phyloP scores from a whole-genome alignment of 805 yeast species.

The Torulaspora gathmanii region DNA sequence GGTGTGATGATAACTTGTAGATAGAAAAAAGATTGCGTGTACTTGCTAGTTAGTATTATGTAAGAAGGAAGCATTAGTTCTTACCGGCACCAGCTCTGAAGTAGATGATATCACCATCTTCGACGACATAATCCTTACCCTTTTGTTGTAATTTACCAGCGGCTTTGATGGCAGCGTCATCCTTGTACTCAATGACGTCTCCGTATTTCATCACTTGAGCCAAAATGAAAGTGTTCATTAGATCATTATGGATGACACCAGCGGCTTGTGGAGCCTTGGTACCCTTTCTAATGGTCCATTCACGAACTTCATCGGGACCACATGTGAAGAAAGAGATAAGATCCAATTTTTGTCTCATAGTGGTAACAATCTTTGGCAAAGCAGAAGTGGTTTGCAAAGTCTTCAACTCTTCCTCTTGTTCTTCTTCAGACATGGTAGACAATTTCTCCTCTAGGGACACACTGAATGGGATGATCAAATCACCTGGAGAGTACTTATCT shows the following conservation, averaged over 20 bases:
- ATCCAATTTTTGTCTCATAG: slow-evolving; percentile 82
- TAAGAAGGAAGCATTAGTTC: slow-evolving; percentile 38
- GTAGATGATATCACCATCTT: slow-evolving; percentile 89
- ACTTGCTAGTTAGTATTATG: slow-evolving; percentile 7
- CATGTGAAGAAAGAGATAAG: slow-evolving; percentile 93
- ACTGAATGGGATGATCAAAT: slow-evolving; percentile 85
- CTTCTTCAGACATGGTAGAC: slow-evolving; percentile 80
- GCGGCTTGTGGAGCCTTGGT: slow-evolving; percentile 98
- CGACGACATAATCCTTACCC: slow-evolving; percentile 93
- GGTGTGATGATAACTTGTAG: slow-evolving; percentile 13
- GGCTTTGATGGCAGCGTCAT: slow-evolving; percentile 76
- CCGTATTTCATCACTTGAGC: slow-evolving; percentile 88
- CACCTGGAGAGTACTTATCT: slow-evolving; percentile 62
- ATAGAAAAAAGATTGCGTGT: slow-evolving; percentile 11
- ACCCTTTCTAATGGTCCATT: slow-evolving; percentile 93
- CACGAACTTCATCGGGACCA: slow-evolving; percentile 95
- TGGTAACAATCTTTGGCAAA: slow-evolving; percentile 76
- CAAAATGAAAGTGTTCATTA: slow-evolving; percentile 89
- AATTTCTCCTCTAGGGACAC: slow-evolving; percentile 90
- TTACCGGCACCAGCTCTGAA: slow-evolving; percentile 95
- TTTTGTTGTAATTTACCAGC: slow-evolving; percentile 85
- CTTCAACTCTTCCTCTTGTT: slow-evolving; percentile 71
- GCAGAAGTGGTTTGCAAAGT: slow-evolving; percentile 69
- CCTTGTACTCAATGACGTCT: slow-evolving; percentile 71
- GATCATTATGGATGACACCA: slow-evolving; percentile 94